Conservation (phyloP, 139 green algal genomes). For the Pseudopediastrum boryanum region DNA sequence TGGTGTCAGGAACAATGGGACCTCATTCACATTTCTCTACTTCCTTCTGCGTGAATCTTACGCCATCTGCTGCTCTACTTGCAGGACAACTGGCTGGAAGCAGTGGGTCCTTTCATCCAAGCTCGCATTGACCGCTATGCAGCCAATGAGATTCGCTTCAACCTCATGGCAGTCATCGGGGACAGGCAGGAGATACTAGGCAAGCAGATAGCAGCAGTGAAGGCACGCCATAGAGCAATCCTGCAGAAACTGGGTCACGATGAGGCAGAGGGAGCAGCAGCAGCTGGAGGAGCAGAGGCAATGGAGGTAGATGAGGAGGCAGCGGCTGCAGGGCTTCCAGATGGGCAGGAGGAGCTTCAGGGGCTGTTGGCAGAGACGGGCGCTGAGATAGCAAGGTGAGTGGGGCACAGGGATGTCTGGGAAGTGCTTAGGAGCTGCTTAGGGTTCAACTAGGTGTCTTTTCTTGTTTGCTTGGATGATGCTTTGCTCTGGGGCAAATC, state of each 20-base stretch:
- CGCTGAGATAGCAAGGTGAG: slow-evolving; percentile 18
- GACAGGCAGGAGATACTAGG: slow-evolving; percentile 53
- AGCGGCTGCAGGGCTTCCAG: slow-evolving; percentile 19
- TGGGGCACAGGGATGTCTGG: neutral
- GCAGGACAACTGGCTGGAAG: slow-evolving; percentile 81
- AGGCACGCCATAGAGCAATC: slow-evolving; percentile 1
- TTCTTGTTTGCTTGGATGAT: too few relatives aligned
- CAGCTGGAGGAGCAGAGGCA: neutral
- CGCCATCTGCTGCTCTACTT: too few relatives aligned
- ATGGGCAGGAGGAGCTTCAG: slow-evolving; percentile 27
- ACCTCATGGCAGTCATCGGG: slow-evolving; percentile 93
- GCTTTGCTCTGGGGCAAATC: too few relatives aligned
- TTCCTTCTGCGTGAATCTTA: too few relatives aligned
- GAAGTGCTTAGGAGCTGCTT: neutral
- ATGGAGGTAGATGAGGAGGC: slow-evolving; percentile 29
- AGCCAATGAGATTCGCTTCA: slow-evolving; percentile 94
- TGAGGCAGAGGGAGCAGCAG: neutral
- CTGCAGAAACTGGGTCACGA: neutral
- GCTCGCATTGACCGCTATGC: slow-evolving; percentile 89
- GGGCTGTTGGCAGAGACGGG: slow-evolving; percentile 36
- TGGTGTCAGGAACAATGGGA: too few relatives aligned
- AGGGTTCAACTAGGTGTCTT: too few relatives aligned
- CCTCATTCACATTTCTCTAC: too few relatives aligned
- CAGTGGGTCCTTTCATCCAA: slow-evolving; percentile 68
- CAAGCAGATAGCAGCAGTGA: slow-evolving; percentile 29